Evolutionary conservation across 345 rosid genomes (phyloP).

Genomic region (Boechera retrofracta): DNA sequence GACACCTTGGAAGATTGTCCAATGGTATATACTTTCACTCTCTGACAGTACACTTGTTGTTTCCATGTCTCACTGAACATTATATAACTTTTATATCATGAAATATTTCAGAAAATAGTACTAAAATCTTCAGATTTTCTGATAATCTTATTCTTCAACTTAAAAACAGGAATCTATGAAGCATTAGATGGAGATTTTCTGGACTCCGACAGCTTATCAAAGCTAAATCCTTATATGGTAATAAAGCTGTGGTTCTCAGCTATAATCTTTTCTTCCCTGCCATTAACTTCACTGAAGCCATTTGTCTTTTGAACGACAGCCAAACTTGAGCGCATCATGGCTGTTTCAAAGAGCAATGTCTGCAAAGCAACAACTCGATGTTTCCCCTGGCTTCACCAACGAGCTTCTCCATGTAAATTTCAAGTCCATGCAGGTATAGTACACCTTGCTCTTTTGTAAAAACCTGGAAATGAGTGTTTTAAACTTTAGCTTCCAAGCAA

Average conservation of each 20-base stretch:
- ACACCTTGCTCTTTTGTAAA: conserved; percentile 16
- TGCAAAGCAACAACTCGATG: conserved; percentile 65
- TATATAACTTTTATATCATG: conserved; percentile 6
- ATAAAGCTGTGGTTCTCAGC: conserved; percentile 44
- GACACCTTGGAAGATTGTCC: conserved; percentile 88
- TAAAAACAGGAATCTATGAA: conserved; percentile 70
- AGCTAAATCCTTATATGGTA: conserved; percentile 96
- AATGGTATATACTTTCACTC: conserved; percentile 55
- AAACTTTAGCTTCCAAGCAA: conserved; percentile 14
- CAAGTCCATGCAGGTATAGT: conserved; percentile 75
- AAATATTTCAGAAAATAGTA: not conserved
- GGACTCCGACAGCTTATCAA: conserved; percentile 75
- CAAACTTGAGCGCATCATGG: conserved; percentile 93
- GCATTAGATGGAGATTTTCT: conserved; percentile 77
- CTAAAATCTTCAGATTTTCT: conserved; percentile 12
- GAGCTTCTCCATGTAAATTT: conserved; percentile 91
- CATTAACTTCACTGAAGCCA: conserved; percentile 20
- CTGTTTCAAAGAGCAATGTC: conserved; percentile 97
- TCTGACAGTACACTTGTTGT: not conserved
- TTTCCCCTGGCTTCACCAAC: conserved; percentile 72
- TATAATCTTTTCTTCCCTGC: conserved; percentile 1
- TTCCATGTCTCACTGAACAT: not conserved
- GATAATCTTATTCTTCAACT: not conserved
- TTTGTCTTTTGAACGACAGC: conserved; percentile 48
- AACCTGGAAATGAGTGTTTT: conserved; percentile 9